Evolutionary conservation across 2,329 filamentous ascomycete species (phyloP), one percentile per base, ranked within the genome.

Genomic region (Diaporthe longicolla): DNA sequence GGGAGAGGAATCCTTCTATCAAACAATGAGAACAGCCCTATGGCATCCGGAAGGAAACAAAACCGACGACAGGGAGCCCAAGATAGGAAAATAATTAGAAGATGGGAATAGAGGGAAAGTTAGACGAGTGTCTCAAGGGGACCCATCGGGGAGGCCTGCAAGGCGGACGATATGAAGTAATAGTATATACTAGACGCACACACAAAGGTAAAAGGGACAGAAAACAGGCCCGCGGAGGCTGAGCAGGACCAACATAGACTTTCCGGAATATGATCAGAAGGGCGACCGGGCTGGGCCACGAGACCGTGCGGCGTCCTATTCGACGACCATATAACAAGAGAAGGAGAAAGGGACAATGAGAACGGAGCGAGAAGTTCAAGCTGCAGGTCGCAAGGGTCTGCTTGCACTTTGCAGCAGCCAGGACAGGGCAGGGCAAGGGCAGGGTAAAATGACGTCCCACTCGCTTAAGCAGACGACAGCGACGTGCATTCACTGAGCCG

Each of bases 361-460:
- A 55, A 43, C 13, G 19, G 24, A 24, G 5, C 29, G n/a, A 35
- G 40, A 54, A 54, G 57, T 48, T 35, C 24, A 29, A 59, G 43
- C 43, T 40, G 24, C 19, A 37, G n/a, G 63, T 19, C n/a, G 63
- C 63, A 68, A 68, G 63, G 63, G 48, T 68, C n/a, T 43, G 63
- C 63, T 40, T 68, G 48, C 32, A 43, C 40, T 24, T 68, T 19
- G 32, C 63, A 68, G 63, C 13, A 17, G 40, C 40, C 40, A 52
- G 55, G 54, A 21, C 55, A 59, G 54, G 69, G 66, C 50, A 65
- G 37, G 29, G 13, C 63, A 68, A 66, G 54, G 54, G 54, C 54
- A 72, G 48, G 55, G 52, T 48, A 73, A 54, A 73, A 71, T 71
- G 68, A 73, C 66, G 72, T 71, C 68, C 40, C 72, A 66, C 68